Conservation (phyloP, 495 filamentous ascomycete genomes). For the Xylaria curta region DNA sequence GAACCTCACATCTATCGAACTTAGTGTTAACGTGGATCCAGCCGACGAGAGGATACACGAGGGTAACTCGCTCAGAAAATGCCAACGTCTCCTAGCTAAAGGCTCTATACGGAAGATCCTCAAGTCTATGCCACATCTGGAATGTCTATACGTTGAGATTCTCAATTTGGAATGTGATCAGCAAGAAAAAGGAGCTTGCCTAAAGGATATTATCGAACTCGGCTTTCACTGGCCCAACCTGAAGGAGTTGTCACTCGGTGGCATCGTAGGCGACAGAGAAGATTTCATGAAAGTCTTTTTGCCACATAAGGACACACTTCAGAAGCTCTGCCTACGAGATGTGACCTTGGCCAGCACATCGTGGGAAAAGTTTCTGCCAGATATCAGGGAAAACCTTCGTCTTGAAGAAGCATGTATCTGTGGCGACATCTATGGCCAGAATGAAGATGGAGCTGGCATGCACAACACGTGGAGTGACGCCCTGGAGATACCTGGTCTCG, state of each 20-base stretch:
- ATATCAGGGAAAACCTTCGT: slow-evolving; percentile 26
- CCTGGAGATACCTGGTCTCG: neutral
- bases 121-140: slow-evolving; percentile 16
- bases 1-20: slow-evolving; percentile 24
- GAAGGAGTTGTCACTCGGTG: slow-evolving; percentile 10
- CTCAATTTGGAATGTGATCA: neutral
- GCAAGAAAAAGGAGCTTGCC: neutral
- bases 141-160: slow-evolving; percentile 14
- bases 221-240: slow-evolving; percentile 26
- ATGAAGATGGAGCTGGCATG: slow-evolving; percentile 6
- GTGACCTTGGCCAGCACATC: slow-evolving; percentile 24
- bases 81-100: slow-evolving; percentile 7
- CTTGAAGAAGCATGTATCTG: slow-evolving; percentile 25
- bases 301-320: slow-evolving; percentile 29
- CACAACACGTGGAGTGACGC: neutral
- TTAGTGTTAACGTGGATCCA: slow-evolving; percentile 8
- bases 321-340: slow-evolving; percentile 20
- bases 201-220: slow-evolving; percentile 17
- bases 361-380: slow-evolving; percentile 27
- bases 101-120: slow-evolving; percentile 16
- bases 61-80: slow-evolving; percentile 10
- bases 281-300: slow-evolving; percentile 27
- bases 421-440: slow-evolving; percentile 14
- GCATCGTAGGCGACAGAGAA: slow-evolving; percentile 17
- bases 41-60: slow-evolving; percentile 17